A percentile compares a stretch with the other conserved stretches of the same genome.
Evolutionary conservation across 2,329 filamentous ascomycete genomes (phyloP).

Genomic region (Botrytis hyacinthi): DNA sequence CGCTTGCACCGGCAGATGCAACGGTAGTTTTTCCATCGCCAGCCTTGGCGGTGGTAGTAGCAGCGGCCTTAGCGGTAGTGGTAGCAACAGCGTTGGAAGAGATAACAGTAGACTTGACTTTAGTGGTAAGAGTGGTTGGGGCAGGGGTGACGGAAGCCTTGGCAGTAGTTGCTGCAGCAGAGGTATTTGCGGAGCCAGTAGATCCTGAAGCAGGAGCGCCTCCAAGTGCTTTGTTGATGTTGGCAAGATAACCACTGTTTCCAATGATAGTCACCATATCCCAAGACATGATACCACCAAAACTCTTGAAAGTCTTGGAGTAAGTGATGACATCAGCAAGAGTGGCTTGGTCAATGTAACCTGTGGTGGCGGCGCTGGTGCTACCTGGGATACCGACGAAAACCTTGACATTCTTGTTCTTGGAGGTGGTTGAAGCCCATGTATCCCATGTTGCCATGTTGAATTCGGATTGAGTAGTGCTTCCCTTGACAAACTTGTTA

Average conservation of each 20-base stretch:
- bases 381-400: constrained; percentile 57
- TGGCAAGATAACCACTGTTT: constrained; percentile 14
- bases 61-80: neutral
- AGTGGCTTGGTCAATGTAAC: constrained; percentile 48
- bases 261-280: constrained; percentile 57
- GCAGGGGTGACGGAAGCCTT: neutral
- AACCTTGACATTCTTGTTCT: constrained; percentile 58
- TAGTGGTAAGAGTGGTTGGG: constrained; percentile 8
- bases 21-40: neutral
- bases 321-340: constrained; percentile 52
- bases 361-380: constrained; percentile 47
- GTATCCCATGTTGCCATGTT: constrained; percentile 62
- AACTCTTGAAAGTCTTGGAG: constrained; percentile 53
- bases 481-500: constrained; percentile 45
- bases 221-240: constrained; percentile 17
- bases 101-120: neutral
- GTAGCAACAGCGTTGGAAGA: neutral
- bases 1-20: neutral
- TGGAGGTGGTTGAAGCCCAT: constrained; percentile 56
- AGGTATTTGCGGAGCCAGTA: constrained; percentile 8
- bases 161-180: constrained; percentile 7
- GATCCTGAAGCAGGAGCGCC: constrained; percentile 9
- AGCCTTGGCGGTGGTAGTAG: neutral
- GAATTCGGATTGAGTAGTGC: constrained; percentile 51
- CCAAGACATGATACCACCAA: constrained; percentile 67